Conservation (phyloP, 495 filamentous ascomycete genomes). For the Aspergillus haitiensis region DNA sequence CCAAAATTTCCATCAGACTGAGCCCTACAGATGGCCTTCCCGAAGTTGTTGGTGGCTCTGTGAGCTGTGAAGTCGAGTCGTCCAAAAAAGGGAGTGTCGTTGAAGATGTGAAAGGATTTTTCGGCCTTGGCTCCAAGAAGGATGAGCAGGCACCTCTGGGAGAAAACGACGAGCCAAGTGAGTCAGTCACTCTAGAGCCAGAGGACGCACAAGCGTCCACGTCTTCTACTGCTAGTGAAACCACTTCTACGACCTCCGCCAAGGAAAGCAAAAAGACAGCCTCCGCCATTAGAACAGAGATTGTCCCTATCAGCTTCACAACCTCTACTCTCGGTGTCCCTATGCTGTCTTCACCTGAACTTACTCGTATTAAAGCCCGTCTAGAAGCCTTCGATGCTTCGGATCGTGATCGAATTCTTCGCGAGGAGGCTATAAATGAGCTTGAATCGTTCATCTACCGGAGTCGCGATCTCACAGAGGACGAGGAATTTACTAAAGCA, state of each 20-base stretch:
- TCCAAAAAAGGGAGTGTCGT: constrained; percentile 79
- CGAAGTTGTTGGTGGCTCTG: constrained; percentile 68
- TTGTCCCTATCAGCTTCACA: constrained; percentile 66
- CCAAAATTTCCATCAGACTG: constrained; percentile 75
- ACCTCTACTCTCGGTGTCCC: constrained; percentile 62
- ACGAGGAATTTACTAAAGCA: constrained; percentile 67
- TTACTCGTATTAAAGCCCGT: constrained; percentile 67
- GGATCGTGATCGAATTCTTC: constrained; percentile 69
- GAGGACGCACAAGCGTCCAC: constrained; percentile 52
- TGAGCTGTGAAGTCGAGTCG: constrained; percentile 78
- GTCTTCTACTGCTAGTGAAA: constrained; percentile 40
- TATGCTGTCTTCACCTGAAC: constrained; percentile 53
- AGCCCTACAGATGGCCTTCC: constrained; percentile 76
- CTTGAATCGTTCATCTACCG: constrained; percentile 94
- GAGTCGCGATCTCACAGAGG: constrained; percentile 75
- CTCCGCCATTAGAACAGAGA: constrained; percentile 64
- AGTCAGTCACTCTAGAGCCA: constrained; percentile 52
- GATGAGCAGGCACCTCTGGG: constrained; percentile 75
- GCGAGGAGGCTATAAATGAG: constrained; percentile 88
- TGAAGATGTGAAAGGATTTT: constrained; percentile 91
- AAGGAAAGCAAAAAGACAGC: constrained; percentile 51
- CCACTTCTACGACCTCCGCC: constrained; percentile 46
- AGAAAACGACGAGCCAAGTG: constrained; percentile 51
- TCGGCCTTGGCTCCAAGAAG: constrained; percentile 89
- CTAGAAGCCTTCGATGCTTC: constrained; percentile 80